phyloP scores from a whole-genome alignment of 345 rosid species.

The Aurinia saxatilis region DNA sequence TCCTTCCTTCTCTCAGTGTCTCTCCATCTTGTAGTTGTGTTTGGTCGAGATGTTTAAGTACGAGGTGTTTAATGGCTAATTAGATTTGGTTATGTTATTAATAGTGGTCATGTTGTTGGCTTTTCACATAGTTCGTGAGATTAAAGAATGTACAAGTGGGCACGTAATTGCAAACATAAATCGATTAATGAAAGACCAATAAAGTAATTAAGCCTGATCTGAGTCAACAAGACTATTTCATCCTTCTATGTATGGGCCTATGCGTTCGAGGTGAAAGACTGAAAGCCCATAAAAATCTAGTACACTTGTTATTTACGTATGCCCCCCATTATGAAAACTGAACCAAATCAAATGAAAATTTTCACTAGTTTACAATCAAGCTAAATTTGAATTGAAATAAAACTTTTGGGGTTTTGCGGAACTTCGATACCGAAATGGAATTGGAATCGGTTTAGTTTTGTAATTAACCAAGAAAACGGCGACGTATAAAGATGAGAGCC shows the following conservation, averaged over 20 bases:
- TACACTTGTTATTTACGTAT: not conserved
- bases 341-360: too few relatives aligned
- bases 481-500: conserved; percentile 9
- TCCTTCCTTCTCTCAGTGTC: not conserved
- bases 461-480: not conserved
- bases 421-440: too few relatives aligned
- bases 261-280: not conserved
- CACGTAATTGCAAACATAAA: not conserved
- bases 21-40: not conserved
- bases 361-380: too few relatives aligned
- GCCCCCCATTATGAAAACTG: too few relatives aligned
- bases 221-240: not conserved
- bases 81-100: not conserved
- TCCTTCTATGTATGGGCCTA: not conserved
- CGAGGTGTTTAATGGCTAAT: not conserved
- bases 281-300: not conserved
- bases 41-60: not conserved
- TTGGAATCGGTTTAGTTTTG: too few relatives aligned
- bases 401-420: too few relatives aligned
- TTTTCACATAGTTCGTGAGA: not conserved
- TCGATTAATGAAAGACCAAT: conserved; percentile 15
- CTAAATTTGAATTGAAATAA: too few relatives aligned
- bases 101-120: not conserved
- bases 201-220: not conserved
- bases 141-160: not conserved